Percentiles rank a stretch among this genome's conserved stretches.
phyloP scores from a whole-genome alignment of 2,329 filamentous ascomycete genomes.

The Hymenoscyphus fructigenus region DNA sequence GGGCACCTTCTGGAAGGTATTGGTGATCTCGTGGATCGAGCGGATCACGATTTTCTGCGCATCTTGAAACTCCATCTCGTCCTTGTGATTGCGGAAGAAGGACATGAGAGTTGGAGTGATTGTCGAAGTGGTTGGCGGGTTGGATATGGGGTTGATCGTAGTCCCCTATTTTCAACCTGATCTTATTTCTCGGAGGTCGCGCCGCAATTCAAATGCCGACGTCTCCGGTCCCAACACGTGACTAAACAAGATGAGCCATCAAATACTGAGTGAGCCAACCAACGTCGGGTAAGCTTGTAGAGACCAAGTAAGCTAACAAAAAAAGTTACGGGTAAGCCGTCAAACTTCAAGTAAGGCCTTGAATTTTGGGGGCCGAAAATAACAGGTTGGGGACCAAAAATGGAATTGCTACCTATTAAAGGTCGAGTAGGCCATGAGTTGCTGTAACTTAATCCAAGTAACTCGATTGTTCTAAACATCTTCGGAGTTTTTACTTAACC shows the following conservation, averaged over 20 bases:
- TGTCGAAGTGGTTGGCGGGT: neutral
- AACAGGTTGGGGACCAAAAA: too few relatives aligned
- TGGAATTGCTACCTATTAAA: too few relatives aligned
- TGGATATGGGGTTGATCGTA: neutral
- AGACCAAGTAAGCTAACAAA: too few relatives aligned
- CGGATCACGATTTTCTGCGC: conserved; percentile 54
- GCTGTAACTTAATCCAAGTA: too few relatives aligned
- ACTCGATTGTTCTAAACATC: too few relatives aligned
- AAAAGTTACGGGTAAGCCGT: too few relatives aligned
- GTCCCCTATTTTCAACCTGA: conserved; percentile 10
- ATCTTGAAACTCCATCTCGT: conserved; percentile 62
- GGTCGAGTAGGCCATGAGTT: too few relatives aligned
- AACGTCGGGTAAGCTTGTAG: neutral
- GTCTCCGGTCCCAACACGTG: neutral
- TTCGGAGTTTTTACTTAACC: too few relatives aligned
- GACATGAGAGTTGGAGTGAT: conserved; percentile 15
- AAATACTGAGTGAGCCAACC: too few relatives aligned
- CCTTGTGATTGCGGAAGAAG: conserved; percentile 18
- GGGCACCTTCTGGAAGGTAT: conserved; percentile 83
- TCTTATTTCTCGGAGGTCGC: neutral
- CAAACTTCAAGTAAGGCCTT: too few relatives aligned
- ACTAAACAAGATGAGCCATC: too few relatives aligned
- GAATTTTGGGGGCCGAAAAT: too few relatives aligned
- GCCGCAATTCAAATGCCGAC: neutral
- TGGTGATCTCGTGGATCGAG: conserved; percentile 52